Base-by-base conservation (phyloP, 1,139 yeast genomes). In the Yarrowia galli region DNA sequence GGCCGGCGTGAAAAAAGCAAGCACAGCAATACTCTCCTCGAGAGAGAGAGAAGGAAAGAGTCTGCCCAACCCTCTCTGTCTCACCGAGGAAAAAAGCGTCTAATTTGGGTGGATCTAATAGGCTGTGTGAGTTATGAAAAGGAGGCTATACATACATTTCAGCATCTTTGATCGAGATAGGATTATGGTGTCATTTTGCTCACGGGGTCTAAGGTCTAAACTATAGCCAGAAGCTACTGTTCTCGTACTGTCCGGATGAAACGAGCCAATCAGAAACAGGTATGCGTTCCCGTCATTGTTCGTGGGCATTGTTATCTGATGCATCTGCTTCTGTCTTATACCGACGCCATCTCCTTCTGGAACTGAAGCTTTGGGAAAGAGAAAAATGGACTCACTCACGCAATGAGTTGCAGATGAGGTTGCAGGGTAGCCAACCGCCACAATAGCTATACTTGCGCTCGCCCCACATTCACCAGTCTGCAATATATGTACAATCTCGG, bases 271-370 rank as follows among this genome's bases (percentile, higher is more conserved):
- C 58, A 35, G 4, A 15, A 23, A 7, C 10, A 18, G 3, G 32
- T 4, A 51, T 35, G 38, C 54, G 38, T 48, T 25, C 16, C 18
- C 15, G 22, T 35, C 42, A n/a, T n/a, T n/a, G n/a, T n/a, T n/a
- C n/a, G n/a, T n/a, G n/a, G 32, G 1, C 32, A 51, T 35, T 51
- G 28, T 51, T 51, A 51, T 51, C 58, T 32, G 58, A 51, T 51
- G 58, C 22, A 43, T 25, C 28, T 22, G 48, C 48, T 16, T 20
- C 48, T n/a, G 9, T 2, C 51, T 46, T 32, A 18, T 23, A 16
- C 35, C n/a, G 20, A 16, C 32, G 35, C 51, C 51, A 46, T 23
- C 13, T 45, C 28, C 49, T 46, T 23, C 32, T 46, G 51, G 35
- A 25, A 23, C 9, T 15, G 18, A 46, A 46, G 25, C 16, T 40